These are phyloP conservation scores for Saksenaea oblongispora DNA, from an alignment of 371 early-diverging fungal species.

Conservation along the genomic window DNA sequence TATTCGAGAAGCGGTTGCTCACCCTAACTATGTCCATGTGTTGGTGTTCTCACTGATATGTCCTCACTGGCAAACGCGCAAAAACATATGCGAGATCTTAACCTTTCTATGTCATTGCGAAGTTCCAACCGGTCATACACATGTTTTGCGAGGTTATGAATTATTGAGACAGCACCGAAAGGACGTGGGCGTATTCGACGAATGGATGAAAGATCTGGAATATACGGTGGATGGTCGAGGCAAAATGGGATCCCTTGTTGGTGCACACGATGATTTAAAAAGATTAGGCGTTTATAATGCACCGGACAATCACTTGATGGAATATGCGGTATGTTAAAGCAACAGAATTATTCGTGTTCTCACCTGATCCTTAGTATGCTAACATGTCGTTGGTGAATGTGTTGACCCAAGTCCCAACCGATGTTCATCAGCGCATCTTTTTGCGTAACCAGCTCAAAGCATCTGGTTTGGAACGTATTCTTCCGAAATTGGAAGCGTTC, in stretches of 20 bases:
- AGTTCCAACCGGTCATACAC: slow-evolving; percentile 65
- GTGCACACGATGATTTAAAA: slow-evolving; percentile 65
- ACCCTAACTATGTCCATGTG: slow-evolving; percentile 58
- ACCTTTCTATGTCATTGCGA: slow-evolving; percentile 73
- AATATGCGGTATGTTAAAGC: slow-evolving; percentile 62
- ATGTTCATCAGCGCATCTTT: slow-evolving; percentile 72
- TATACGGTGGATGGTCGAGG: slow-evolving; percentile 74
- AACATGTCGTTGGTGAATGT: slow-evolving; percentile 84
- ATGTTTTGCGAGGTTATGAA: slow-evolving; percentile 57
- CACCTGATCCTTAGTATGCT: slow-evolving; percentile 51
- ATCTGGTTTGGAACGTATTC: slow-evolving; percentile 56
- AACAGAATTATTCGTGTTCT: too few relatives aligned
- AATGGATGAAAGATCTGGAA: slow-evolving; percentile 72
- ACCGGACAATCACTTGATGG: slow-evolving; percentile 62
- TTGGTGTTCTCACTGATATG: slow-evolving; percentile 71
- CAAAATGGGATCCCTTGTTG: slow-evolving; percentile 70
- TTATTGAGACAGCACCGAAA: slow-evolving; percentile 45
- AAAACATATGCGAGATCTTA: slow-evolving; percentile 68
- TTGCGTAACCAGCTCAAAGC: slow-evolving; percentile 74
- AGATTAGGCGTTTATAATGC: slow-evolving; percentile 55
- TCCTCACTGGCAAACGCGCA: slow-evolving; percentile 69
- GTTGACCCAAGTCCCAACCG: slow-evolving; percentile 68
- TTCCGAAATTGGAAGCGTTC: slow-evolving; percentile 67
- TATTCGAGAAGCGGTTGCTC: slow-evolving; percentile 65
- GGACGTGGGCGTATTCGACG: slow-evolving; percentile 61